These are phyloP conservation scores for Candida lessepsii DNA, from an alignment of 805 yeast species.

Conservation along the genomic window DNA sequence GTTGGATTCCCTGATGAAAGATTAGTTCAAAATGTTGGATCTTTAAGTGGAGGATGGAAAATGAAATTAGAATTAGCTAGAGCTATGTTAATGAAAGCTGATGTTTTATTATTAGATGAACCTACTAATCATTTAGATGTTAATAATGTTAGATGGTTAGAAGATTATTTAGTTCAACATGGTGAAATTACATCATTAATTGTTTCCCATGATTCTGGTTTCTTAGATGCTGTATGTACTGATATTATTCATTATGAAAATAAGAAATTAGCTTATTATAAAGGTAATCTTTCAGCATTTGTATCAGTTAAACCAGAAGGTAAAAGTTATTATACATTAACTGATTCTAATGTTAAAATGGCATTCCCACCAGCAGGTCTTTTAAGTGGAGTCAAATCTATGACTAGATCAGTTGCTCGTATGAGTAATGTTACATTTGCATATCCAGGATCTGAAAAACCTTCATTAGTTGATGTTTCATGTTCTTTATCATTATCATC, in stretches of 20 bases:
- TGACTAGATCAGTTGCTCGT: slow-evolving; percentile 89
- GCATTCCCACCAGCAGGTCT: slow-evolving; percentile 98
- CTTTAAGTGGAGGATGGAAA: slow-evolving; percentile 98
- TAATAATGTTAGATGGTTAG: slow-evolving; percentile 87
- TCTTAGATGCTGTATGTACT: slow-evolving; percentile 92
- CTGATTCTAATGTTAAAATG: slow-evolving; percentile 93
- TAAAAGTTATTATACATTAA: slow-evolving; percentile 88
- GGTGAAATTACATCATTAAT: slow-evolving; percentile 89
- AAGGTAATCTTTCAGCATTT: slow-evolving; percentile 91
- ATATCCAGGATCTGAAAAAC: slow-evolving; percentile 87
- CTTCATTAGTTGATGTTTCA: slow-evolving; percentile 75
- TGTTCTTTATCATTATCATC: slow-evolving; percentile 94
- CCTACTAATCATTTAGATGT: slow-evolving; percentile 99
- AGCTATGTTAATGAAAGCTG: slow-evolving; percentile 97
- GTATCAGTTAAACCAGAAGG: slow-evolving; percentile 95
- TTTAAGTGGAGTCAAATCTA: slow-evolving; percentile 94
- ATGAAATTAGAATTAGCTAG: slow-evolving; percentile 98
- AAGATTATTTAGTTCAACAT: slow-evolving; percentile 80
- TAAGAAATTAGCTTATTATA: slow-evolving; percentile 91
- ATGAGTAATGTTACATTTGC: slow-evolving; percentile 81
- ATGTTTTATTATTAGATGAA: slow-evolving; percentile 90
- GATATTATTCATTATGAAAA: slow-evolving; percentile 96
- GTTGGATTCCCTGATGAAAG: slow-evolving; percentile 94
- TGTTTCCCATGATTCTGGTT: slow-evolving; percentile 97
- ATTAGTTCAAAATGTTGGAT: slow-evolving; percentile 87